Conservation (phyloP, 257 asterid genomes). For the Ilex aquifolium region DNA sequence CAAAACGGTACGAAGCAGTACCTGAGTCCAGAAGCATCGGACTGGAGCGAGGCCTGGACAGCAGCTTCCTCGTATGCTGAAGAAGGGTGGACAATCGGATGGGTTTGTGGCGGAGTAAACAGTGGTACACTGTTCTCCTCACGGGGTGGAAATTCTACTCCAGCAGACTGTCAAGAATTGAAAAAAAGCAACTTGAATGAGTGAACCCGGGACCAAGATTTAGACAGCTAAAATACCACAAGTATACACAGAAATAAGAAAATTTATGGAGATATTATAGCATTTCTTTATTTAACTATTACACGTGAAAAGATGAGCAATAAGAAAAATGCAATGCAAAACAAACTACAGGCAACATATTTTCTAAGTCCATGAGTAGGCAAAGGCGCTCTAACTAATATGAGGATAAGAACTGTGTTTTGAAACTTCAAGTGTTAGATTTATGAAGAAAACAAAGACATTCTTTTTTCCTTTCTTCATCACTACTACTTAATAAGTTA, state of each 20-base stretch:
- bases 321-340: background rate
- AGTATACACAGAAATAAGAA: background rate
- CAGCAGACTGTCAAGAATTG: constrained; percentile 53
- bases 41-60: constrained; percentile 81
- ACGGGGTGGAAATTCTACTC: constrained; percentile 93
- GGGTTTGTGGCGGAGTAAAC: constrained; percentile 93
- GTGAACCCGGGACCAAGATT: background rate
- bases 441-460: too few relatives aligned
- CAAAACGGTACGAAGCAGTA: constrained; percentile 6
- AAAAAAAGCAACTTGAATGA: background rate
- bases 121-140: constrained; percentile 78
- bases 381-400: too few relatives aligned
- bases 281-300: background rate
- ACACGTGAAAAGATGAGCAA: background rate
- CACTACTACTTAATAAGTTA: too few relatives aligned
- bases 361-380: background rate
- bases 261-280: too few relatives aligned
- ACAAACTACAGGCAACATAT: background rate
- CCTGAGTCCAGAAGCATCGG: constrained; percentile 95
- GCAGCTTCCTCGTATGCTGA: constrained; percentile 83
- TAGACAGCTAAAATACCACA: too few relatives aligned
- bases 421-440: too few relatives aligned
- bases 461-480: too few relatives aligned
- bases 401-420: too few relatives aligned
- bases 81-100: constrained; percentile 50